Percentiles rank a stretch among this genome's conserved stretches.
These are phyloP conservation scores for Globisporangium irregulare DNA, from an alignment of 352 stramenopile species.

Conservation along the genomic window DNA sequence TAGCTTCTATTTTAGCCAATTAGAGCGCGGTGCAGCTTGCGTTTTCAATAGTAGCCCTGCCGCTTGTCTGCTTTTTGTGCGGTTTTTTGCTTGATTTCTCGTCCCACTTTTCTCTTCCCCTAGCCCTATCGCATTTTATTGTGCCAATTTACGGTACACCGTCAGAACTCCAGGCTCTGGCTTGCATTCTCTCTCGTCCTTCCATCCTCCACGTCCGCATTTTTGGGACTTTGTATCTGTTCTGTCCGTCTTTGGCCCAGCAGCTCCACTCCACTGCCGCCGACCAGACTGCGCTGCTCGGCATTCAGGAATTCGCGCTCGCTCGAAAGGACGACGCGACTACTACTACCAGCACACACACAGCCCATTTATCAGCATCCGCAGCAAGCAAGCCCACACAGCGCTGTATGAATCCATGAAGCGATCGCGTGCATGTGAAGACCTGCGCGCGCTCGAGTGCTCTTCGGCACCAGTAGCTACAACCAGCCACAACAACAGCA, in stretches of 20 bases:
- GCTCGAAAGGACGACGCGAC: slow-evolving; percentile 13
- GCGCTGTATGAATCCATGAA: slow-evolving; percentile 39
- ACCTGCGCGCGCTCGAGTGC: slow-evolving; percentile 56
- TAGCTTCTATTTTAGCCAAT: neutral
- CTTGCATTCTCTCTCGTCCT: slow-evolving; percentile 11
- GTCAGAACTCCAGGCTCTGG: too few species aligned
- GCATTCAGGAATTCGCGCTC: slow-evolving; percentile 15
- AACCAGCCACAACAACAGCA: neutral
- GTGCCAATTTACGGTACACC: neutral
- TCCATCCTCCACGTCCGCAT: slow-evolving; percentile 3
- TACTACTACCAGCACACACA: neutral
- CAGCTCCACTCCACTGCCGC: neutral
- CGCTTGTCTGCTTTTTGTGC: slow-evolving; percentile 12
- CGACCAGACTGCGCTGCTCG: neutral
- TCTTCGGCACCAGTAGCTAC: slow-evolving; percentile 11
- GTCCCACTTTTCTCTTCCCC: slow-evolving; percentile 2
- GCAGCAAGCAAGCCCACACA: neutral
- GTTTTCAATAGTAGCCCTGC: slow-evolving; percentile 8
- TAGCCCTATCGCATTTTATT: neutral
- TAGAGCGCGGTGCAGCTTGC: neutral
- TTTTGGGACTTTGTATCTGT: neutral
- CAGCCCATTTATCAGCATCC: neutral
- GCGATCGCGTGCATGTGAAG: slow-evolving; percentile 64
- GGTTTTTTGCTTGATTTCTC: slow-evolving; percentile 17
- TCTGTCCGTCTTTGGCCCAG: neutral